Evolutionary conservation across 139 green algal genomes (phyloP).

Genomic region (Chlorella sp.): DNA sequence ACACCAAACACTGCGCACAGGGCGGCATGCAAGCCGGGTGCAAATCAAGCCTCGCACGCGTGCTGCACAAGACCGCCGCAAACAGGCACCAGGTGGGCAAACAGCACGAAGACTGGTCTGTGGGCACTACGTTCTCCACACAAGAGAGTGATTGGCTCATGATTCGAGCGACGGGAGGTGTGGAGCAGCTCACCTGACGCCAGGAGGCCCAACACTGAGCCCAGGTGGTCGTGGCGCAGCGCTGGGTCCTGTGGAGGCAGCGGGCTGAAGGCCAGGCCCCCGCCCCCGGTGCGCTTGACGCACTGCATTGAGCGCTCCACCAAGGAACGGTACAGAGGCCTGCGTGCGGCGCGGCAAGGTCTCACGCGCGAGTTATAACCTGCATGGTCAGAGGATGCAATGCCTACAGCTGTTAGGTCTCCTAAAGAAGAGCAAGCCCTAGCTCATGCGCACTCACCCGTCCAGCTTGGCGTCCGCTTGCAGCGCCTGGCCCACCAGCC

Average conservation of each 20-base stretch:
- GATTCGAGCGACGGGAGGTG: no score
- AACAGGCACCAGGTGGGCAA: no score
- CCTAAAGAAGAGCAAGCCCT: no score
- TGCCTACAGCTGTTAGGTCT: no score
- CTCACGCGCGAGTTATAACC: no score
- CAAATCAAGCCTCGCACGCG: no score
- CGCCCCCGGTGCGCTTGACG: conserved; percentile 10
- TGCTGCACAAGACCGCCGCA: no score
- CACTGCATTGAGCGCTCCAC: conserved; percentile 7
- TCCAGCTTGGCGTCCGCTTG: conserved; percentile 24
- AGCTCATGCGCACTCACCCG: neutral
- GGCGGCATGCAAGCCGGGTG: no score
- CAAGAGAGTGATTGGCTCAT: no score
- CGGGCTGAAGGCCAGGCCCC: conserved; percentile 12
- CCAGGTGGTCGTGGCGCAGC: conserved; percentile 17
- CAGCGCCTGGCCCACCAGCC: conserved; percentile 46
- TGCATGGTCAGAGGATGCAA: no score
- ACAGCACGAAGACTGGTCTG: no score
- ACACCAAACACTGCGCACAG: conserved; percentile 20
- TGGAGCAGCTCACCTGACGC: conserved; percentile 6
- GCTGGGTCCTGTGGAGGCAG: conserved; percentile 14
- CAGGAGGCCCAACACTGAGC: conserved; percentile 16
- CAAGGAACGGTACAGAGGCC: conserved; percentile 6
- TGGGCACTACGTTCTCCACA: no score
- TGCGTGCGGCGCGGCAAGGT: neutral